Evolutionary conservation across 2,329 filamentous ascomycete genomes (phyloP).

Genomic region (Diplodia seriata): DNA sequence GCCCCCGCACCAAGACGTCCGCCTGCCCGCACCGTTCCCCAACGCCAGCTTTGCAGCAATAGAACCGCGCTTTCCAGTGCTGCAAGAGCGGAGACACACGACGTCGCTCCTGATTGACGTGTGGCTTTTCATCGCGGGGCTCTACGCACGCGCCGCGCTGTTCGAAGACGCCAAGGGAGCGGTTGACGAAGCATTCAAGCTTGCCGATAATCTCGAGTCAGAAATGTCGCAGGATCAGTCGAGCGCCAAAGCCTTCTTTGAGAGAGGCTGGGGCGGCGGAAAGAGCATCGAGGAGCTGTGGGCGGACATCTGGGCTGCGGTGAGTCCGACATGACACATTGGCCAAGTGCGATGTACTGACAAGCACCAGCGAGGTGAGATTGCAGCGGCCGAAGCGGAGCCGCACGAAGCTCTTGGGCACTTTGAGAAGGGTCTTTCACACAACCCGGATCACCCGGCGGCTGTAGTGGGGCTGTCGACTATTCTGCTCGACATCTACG

Average conservation of each 20-base stretch:
- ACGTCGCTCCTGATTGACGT: conserved; percentile 72
- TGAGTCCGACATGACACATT: conserved; percentile 53
- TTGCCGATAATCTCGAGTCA: conserved; percentile 73
- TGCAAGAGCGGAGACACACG: conserved; percentile 62
- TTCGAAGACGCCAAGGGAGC: conserved; percentile 81
- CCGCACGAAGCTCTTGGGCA: conserved; percentile 74
- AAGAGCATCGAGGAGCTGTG: conserved; percentile 84
- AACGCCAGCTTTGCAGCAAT: conserved; percentile 44
- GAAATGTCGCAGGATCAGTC: conserved; percentile 69
- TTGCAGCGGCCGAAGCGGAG: conserved; percentile 67
- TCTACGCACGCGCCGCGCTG: conserved; percentile 84
- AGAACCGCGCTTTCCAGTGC: conserved; percentile 57
- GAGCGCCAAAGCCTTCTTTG: conserved; percentile 66
- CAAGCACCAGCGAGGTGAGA: conserved; percentile 66
- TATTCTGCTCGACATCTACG: conserved; percentile 86
- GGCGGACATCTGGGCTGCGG: conserved; percentile 84
- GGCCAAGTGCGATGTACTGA: conserved; percentile 35
- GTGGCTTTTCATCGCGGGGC: conserved; percentile 87
- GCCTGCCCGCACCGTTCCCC: conserved; percentile 52
- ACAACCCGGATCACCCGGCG: conserved; percentile 78
- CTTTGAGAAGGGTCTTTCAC: conserved; percentile 82
- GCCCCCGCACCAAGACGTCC: conserved; percentile 52
- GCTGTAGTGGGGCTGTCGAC: conserved; percentile 84
- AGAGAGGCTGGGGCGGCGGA: conserved; percentile 76
- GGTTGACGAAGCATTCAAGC: conserved; percentile 78